Evolutionary conservation across 2,329 filamentous ascomycete species (phyloP).

Genomic region (Nothomitra cinnamomea): DNA sequence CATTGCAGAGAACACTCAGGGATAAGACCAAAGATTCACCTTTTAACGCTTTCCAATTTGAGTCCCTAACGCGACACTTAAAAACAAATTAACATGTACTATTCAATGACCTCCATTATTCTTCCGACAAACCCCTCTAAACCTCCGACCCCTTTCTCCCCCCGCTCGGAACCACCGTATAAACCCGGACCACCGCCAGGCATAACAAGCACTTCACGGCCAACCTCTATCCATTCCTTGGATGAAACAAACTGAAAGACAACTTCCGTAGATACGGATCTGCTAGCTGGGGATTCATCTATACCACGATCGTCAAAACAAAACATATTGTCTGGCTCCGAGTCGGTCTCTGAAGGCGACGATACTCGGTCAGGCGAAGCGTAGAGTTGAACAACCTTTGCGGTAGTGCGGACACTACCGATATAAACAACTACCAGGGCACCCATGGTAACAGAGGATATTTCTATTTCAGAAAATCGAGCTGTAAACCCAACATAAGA

Average conservation of each 20-base stretch:
- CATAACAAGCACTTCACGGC: constrained; percentile 51
- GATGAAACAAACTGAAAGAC: constrained; percentile 51
- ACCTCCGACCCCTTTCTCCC: constrained; percentile 37
- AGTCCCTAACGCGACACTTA: neutral
- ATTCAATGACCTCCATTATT: constrained; percentile 31
- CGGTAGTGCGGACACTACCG: constrained; percentile 69
- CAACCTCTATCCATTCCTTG: constrained; percentile 57
- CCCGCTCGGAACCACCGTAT: constrained; percentile 26
- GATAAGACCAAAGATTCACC: no score
- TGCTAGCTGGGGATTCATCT: constrained; percentile 8
- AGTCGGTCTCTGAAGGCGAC: constrained; percentile 12
- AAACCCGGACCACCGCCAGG: constrained; percentile 38
- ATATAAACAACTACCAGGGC: constrained; percentile 68
- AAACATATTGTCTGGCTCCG: constrained; percentile 34
- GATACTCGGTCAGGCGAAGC: constrained; percentile 15
- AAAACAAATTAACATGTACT: neutral
- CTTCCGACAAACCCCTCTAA: constrained; percentile 57
- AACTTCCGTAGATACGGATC: constrained; percentile 29
- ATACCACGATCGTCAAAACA: constrained; percentile 34
- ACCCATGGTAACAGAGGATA: constrained; percentile 46
- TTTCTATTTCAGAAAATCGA: constrained; percentile 46
- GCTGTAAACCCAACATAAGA: constrained; percentile 55
- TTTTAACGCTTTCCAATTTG: no score
- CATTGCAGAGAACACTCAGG: no score
- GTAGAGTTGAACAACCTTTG: constrained; percentile 41